Evolutionary conservation across 257 asterid species (phyloP).

Genomic region (Jacaranda copaia): DNA sequence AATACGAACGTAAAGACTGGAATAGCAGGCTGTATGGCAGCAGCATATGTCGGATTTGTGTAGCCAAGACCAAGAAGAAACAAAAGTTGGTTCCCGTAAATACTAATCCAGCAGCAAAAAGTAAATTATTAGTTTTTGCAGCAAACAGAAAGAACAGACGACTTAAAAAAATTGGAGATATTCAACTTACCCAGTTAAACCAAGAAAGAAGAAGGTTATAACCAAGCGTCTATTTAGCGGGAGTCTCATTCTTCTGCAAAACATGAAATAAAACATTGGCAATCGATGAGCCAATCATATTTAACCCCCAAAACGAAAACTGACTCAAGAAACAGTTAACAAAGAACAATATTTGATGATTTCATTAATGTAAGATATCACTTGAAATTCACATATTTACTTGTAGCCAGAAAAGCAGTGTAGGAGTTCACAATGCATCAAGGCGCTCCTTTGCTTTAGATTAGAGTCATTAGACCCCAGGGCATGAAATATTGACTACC

Average conservation of each 20-base stretch:
- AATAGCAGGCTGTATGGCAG: constrained; percentile 94
- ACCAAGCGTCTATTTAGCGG: constrained; percentile 72
- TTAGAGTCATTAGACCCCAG: constrained; percentile 11
- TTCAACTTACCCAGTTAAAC: constrained; percentile 85
- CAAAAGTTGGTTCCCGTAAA: constrained; percentile 93
- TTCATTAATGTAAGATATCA: constrained; percentile 1
- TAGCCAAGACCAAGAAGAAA: constrained; percentile 95
- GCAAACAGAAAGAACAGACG: constrained; percentile 21
- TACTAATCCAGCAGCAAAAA: constrained; percentile 54
- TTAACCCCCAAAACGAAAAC: not conserved
- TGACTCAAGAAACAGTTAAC: constrained; percentile 9
- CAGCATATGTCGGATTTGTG: constrained; percentile 96
- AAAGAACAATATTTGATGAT: not conserved
- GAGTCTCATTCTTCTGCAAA: constrained; percentile 74
- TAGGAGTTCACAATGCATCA: not conserved
- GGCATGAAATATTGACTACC: not conserved
- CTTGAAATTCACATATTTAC: not conserved
- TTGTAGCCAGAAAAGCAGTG: constrained; percentile 12
- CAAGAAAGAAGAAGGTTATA: constrained; percentile 86
- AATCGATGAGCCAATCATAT: not conserved
- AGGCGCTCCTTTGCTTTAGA: constrained; percentile 5
- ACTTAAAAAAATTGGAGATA: constrained; percentile 26
- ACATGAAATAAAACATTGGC: constrained; percentile 24
- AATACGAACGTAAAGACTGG: constrained; percentile 96
- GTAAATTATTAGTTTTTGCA: constrained; percentile 31